phyloP scores from a whole-genome alignment of 73 alveolate genomes.

The Effrenium voratum region DNA sequence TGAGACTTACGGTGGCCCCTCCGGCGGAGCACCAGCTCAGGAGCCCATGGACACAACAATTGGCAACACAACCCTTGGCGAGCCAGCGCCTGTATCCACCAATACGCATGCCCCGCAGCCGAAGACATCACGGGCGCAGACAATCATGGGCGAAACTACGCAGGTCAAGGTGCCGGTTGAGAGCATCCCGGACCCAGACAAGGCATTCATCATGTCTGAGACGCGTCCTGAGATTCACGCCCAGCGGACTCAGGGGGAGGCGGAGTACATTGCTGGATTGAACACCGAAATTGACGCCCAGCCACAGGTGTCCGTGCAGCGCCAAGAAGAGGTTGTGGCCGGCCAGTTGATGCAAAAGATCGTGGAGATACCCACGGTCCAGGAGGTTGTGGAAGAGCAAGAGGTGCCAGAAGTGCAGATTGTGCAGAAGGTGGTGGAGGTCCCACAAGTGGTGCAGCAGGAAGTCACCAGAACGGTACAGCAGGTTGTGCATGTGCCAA shows the following conservation, averaged over 20 bases:
- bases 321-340: constrained; percentile 17
- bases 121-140: not conserved
- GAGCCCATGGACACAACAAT: constrained; percentile 41
- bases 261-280: constrained; percentile 19
- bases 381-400: constrained; percentile 79
- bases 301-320: constrained; percentile 29
- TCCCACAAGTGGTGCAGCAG: constrained; percentile 30
- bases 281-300: constrained; percentile 38
- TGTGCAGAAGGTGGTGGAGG: constrained; percentile 22
- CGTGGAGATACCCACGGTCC: constrained; percentile 71
- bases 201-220: constrained; percentile 23
- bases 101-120: constrained; percentile 22
- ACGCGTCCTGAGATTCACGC: constrained; percentile 20
- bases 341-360: constrained; percentile 42
- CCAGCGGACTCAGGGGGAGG: constrained; percentile 43
- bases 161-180: constrained; percentile 31
- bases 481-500: constrained; percentile 29
- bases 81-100: constrained; percentile 17
- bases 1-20: too few species aligned
- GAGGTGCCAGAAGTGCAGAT: constrained; percentile 50
- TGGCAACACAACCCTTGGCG: not conserved
- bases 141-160: constrained; percentile 32
- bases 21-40: too few species aligned
- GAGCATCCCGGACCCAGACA: constrained; percentile 16
- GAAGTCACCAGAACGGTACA: too few species aligned